phyloP scores from a whole-genome alignment of 306 rosid species.

The Acacia confusa region DNA sequence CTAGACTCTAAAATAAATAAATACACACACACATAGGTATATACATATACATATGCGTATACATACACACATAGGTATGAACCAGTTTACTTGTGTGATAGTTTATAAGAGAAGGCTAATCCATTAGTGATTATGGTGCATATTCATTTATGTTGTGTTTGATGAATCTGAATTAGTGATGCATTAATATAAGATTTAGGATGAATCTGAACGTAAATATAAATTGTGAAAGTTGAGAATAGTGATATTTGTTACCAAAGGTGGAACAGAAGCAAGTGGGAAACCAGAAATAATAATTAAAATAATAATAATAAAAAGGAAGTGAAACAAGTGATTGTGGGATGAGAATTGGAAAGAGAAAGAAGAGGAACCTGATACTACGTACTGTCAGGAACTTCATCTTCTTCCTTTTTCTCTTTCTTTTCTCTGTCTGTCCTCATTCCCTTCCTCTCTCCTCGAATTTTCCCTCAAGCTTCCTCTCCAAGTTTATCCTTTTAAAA shows the following conservation, averaged over 20 bases:
- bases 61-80: too few relatives aligned
- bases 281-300: neutral
- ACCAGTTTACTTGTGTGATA: neutral
- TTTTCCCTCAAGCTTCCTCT: neutral
- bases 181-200: neutral
- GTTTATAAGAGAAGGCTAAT: neutral
- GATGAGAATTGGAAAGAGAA: slow-evolving; percentile 60
- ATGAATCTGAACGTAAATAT: neutral
- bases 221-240: neutral
- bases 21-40: too few relatives aligned
- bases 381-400: slow-evolving; percentile 45
- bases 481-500: neutral
- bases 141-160: neutral
- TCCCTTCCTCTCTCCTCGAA: neutral
- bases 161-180: neutral
- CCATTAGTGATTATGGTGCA: neutral
- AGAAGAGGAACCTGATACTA: slow-evolving; percentile 73
- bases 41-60: too few relatives aligned
- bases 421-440: slow-evolving; percentile 46
- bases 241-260: slow-evolving; percentile 31
- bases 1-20: too few relatives aligned
- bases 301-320: neutral
- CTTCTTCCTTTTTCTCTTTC: slow-evolving; percentile 39
- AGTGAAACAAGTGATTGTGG: slow-evolving; percentile 13
- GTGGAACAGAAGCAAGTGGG: slow-evolving; percentile 59